Base-by-base conservation (phyloP, 352 stramenopile species). In the Nothophytophthora sp. region DNA sequence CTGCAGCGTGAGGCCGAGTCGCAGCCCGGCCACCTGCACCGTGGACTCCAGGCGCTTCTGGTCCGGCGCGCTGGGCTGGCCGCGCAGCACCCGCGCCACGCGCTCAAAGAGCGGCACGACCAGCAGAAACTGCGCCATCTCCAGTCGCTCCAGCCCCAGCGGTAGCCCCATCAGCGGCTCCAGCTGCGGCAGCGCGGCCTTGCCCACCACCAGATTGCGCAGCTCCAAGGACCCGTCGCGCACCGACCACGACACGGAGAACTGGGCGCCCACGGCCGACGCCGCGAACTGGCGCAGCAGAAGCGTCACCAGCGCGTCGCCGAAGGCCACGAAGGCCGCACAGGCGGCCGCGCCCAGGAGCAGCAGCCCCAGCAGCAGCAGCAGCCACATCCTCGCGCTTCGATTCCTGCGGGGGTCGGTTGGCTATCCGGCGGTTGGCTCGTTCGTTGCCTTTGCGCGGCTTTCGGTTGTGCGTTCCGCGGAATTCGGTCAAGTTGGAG, bases 211-310 rank as follows among this genome's bases (percentile, higher is more conserved):
- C 24, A 95, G 44, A 39, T 86, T 65, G 33, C 66, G 70, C 36
- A 95, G 49, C 61, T 81, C 79, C 20, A 95, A 48, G 15, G 70
- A 63, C 7, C 82, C 81, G 9, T 83, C 60, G 8, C 66, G 63
- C 20, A 92, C 36, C 39, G 79, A 92, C 82, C 86, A 93, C 1
- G 46, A 24, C 22, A 95, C 49, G 27, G 53, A 51, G 38, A 93
- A 73, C 49, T 81, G 74, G 27, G 70, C 56, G 40, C 79, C 83
- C 11, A 93, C 64, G 40, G 68, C 67, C 19, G 52, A 54, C 11
- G 28, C 48, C 33, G 58, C 79, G 48, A 75, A 88, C 33, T 63
- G 55, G 11, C 66, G 79, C 47, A 83, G 52, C 34, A 79, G 54
- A 20, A 67, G 28, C 57, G 83, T 87, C 59, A 95, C 51, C 39